Base-by-base conservation (phyloP, 768 basidiomycete genomes). In the Tephrocybe sp. region DNA sequence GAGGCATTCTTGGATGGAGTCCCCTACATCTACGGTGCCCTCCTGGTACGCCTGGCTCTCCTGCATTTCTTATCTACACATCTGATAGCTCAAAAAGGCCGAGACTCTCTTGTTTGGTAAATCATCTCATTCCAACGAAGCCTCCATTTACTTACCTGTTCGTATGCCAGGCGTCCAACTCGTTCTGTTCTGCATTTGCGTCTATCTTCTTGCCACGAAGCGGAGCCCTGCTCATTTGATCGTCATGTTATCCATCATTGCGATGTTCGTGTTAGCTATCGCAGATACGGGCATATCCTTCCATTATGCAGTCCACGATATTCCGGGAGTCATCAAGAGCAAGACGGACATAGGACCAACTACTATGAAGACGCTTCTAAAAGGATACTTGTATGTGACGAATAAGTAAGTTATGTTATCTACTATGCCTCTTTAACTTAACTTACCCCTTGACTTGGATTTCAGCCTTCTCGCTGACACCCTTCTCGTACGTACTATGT, bases 381-480 rank as follows among this genome's bases (percentile, higher is more conserved):
- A 72, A 45, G 71, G 68, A 26, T 62, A 64, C 39, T 52, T 75
- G 5, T 71, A 68, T 57, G 66, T 72, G 9, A 68, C 70, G n/a
- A 75, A 73, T 49, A 73, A 68, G 72, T 74, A 49, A 50, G 71
- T 58, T 7, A 36, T 4, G 34, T 36, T 36, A 14, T 4, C 34
- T 15, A 36, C 34, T n/a, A n/a, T 7, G 7, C 34, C 4, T 10
- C 4, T 15, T 14, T 28, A 15, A 8, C 15, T 7, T 28, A 12
- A 12, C 40, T 14, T 49, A 21, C 20, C 7, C 10, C 28, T 24
- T n/a, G n/a, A n/a, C 10, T 8, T n/a, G 33, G 3, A 11, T 14
- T 17, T 30, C 41, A 47, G 54, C 23, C 17, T 70, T 18, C 36
- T 71, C 20, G 70, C 68, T 3, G 68, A 73, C 49, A 54, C 54